Evolutionary conservation across 768 basidiomycete genomes (phyloP).

Genomic region (Leccinellum rugosiceps): DNA sequence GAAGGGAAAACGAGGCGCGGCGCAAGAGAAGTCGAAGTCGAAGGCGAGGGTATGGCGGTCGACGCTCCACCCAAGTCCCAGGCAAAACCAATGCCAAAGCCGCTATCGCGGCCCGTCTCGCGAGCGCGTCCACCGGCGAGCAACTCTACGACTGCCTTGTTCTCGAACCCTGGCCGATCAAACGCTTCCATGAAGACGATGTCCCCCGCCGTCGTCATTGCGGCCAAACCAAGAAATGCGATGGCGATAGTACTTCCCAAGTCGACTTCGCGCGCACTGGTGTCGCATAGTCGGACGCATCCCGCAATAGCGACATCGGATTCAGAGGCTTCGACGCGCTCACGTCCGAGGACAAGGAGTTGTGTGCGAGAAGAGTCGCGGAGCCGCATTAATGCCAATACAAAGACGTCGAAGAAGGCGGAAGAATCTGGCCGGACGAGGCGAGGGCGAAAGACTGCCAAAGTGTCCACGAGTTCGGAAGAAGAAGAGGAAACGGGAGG

Average conservation of each 20-base stretch:
- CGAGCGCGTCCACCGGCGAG: conserved; percentile 5
- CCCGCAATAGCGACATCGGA: conserved; percentile 10
- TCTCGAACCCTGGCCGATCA: background rate
- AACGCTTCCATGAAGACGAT: conserved; percentile 1
- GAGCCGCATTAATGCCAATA: conserved; percentile 2
- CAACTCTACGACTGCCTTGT: background rate
- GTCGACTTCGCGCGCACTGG: conserved; percentile 13
- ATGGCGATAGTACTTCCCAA: conserved; percentile 8
- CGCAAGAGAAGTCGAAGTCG: background rate
- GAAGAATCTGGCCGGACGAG: conserved; percentile 1
- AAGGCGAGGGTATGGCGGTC: conserved; percentile 5
- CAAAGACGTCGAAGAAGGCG: conserved; percentile 6
- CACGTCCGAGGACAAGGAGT: conserved; percentile 24
- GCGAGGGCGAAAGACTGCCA: background rate
- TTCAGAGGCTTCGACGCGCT: conserved; percentile 21
- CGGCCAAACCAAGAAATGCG: background rate
- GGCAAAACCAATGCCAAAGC: background rate
- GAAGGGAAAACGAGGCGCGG: background rate
- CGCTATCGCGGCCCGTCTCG: conserved; percentile 16
- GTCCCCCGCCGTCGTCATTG: background rate
- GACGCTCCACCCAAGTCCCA: conserved; percentile 15
- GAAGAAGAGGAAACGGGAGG: conserved; percentile 6
- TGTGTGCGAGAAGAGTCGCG: conserved; percentile 22
- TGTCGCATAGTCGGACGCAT: conserved; percentile 21
- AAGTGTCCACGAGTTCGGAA: conserved; percentile 6